Evolutionary conservation across 2,329 filamentous ascomycete genomes (phyloP).

Genomic region (Aspergillus vadensis): DNA sequence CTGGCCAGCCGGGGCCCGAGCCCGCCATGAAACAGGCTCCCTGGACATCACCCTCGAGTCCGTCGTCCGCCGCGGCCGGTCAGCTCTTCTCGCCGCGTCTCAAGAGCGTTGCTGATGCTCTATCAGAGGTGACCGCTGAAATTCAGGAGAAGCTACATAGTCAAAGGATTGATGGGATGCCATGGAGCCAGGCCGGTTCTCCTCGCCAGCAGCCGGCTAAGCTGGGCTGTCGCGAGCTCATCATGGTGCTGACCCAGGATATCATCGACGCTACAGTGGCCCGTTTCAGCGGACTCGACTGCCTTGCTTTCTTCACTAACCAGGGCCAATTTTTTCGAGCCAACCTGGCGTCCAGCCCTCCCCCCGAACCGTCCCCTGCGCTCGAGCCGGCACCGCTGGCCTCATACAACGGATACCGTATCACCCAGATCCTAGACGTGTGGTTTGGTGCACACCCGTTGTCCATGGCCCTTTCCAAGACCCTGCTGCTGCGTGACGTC

Average conservation of each 20-base stretch:
- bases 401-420: neutral
- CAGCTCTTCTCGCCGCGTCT: neutral
- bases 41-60: neutral
- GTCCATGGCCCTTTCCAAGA: neutral
- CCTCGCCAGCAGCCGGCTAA: neutral
- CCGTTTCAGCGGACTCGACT: neutral
- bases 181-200: neutral
- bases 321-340: neutral
- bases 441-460: neutral
- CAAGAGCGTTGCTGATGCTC: neutral
- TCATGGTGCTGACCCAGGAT: conserved; percentile 1
- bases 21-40: neutral
- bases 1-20: neutral
- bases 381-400: neutral
- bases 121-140: neutral
- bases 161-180: neutral
- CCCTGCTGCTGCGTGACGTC: neutral
- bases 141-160: neutral
- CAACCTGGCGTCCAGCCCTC: neutral
- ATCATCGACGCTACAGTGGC: neutral
- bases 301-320: neutral
- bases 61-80: neutral
- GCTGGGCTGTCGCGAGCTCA: neutral
- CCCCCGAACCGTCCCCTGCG: neutral
- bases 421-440: neutral